These are phyloP conservation scores for Cladophialophora chaetospira DNA, from an alignment of 2,329 filamentous ascomycete genomes.

Conservation along the genomic window DNA sequence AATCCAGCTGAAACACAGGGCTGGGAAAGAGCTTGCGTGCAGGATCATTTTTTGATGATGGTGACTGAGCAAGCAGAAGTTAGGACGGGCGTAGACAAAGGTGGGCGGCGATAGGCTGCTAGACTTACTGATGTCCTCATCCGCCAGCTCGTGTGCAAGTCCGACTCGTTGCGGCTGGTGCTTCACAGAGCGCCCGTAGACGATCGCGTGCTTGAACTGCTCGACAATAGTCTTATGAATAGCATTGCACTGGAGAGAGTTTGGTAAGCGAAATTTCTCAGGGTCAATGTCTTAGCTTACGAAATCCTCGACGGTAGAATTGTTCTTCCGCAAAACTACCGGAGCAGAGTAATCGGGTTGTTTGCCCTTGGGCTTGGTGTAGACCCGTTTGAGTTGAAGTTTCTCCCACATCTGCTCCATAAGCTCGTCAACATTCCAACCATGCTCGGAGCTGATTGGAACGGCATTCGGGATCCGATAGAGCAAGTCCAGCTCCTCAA, in stretches of 20 bases:
- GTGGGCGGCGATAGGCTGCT: background rate
- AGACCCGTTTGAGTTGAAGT: conserved; percentile 84
- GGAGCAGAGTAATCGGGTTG: conserved; percentile 89
- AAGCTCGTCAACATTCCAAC: conserved; percentile 97
- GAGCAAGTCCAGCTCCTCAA: conserved; percentile 92
- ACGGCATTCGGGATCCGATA: conserved; percentile 97
- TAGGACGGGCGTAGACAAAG: background rate
- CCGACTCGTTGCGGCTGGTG: conserved; percentile 97
- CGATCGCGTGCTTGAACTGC: conserved; percentile 91
- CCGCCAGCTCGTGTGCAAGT: conserved; percentile 83
- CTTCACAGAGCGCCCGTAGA: conserved; percentile 97
- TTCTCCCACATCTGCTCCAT: conserved; percentile 99
- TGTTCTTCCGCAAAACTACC: conserved; percentile 79
- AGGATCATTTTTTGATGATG: conserved; percentile 40
- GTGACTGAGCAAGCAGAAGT: conserved; percentile 35
- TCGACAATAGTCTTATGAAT: conserved; percentile 97
- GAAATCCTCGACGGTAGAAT: conserved; percentile 94
- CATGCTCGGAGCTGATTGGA: conserved; percentile 94
- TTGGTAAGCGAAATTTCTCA: conserved; percentile 24
- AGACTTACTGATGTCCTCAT: conserved; percentile 91
- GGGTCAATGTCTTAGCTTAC: conserved; percentile 62
- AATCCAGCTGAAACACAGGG: conserved; percentile 3
- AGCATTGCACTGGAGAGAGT: conserved; percentile 75
- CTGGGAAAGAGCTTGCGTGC: background rate
- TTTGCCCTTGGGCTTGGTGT: conserved; percentile 97